Base-by-base conservation (phyloP, 78 protist species). In the Emiliania huxleyi region DNA sequence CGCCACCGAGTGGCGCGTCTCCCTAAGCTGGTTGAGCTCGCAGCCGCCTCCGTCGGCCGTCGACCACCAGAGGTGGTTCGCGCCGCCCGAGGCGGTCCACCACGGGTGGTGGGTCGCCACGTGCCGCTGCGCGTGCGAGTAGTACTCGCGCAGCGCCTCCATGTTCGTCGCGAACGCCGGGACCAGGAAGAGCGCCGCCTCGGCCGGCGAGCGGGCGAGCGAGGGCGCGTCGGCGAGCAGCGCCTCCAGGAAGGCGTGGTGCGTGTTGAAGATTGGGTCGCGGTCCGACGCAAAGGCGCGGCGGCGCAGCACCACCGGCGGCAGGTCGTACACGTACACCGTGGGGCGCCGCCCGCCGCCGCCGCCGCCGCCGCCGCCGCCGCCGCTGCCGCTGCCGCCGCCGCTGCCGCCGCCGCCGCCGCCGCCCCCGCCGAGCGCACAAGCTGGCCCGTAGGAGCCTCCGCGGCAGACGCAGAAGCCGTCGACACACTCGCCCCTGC, bases 261-360 rank as follows among this genome's bases (percentile, higher is more conserved):
- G 18, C 37, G 81, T 71, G 81, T 71, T 71, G 42, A 71, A 71
- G 81, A 71, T 71, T 8, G 81, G 81, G 81, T 71, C 81, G 81
- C 18, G 37, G 18, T 71, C 81, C 19, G 43, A 35, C 2, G n/a
- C 81, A 12, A 37, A n/a, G n/a, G 35, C 18, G 43, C 4, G 81
- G 19, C 81, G 37, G 21, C 42, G 81, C 5, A 71, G 81, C 81
- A 29, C 37, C 43, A 71, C 45, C 81, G 37, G 42, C 35, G 35
- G n/a, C 81, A 62, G 19, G 19, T 62, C 73, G 73, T 62, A 62
- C 73, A 62, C 73, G 73, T 62, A 23, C 73, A 62, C 73, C 6
- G 12, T 48, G 15, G 71, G 2, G 71, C 29, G 35, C 33, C 35
- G 33, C 26, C 71, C 33, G 11, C 71, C 21, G 35, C 29, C 71